phyloP scores from a whole-genome alignment of 2,329 filamentous ascomycete genomes.

The Nigrospora oryzae region DNA sequence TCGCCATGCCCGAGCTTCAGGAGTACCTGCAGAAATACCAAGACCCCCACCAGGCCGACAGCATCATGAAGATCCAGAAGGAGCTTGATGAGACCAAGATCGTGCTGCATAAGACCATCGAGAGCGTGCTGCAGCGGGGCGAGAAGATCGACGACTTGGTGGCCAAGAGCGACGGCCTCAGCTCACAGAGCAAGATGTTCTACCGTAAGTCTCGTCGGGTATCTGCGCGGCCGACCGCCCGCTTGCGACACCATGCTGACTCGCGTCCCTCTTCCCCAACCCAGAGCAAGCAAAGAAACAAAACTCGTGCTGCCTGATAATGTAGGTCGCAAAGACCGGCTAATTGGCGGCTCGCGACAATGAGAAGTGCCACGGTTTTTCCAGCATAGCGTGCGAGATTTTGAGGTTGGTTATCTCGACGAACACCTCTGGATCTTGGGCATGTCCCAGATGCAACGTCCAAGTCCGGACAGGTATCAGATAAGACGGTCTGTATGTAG shows the following conservation, averaged over 20 bases:
- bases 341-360: neutral
- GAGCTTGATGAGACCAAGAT: conserved; percentile 98
- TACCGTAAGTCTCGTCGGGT: conserved; percentile 55
- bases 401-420: conserved; percentile 10
- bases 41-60: conserved; percentile 82
- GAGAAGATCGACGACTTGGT: conserved; percentile 96
- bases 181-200: conserved; percentile 94
- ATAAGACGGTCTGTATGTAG: neutral
- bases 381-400: conserved; percentile 14
- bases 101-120: conserved; percentile 92
- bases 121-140: conserved; percentile 77
- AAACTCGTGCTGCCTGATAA: conserved; percentile 66
- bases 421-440: conserved; percentile 3
- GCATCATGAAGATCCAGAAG: conserved; percentile 91
- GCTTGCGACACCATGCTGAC: neutral
- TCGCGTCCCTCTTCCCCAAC: neutral
- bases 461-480: too few relatives aligned
- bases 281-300: conserved; percentile 66
- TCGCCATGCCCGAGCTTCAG: conserved; percentile 66
- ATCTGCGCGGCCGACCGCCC: too few relatives aligned
- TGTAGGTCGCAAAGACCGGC: conserved; percentile 36
- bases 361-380: conserved; percentile 3
- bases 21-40: conserved; percentile 71
- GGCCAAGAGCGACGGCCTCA: conserved; percentile 84
- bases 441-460: too few relatives aligned